These are phyloP conservation scores for Cryptosporidium ryanae DNA, from an alignment of 169 alveolate genomes.

Conservation along the genomic window DNA sequence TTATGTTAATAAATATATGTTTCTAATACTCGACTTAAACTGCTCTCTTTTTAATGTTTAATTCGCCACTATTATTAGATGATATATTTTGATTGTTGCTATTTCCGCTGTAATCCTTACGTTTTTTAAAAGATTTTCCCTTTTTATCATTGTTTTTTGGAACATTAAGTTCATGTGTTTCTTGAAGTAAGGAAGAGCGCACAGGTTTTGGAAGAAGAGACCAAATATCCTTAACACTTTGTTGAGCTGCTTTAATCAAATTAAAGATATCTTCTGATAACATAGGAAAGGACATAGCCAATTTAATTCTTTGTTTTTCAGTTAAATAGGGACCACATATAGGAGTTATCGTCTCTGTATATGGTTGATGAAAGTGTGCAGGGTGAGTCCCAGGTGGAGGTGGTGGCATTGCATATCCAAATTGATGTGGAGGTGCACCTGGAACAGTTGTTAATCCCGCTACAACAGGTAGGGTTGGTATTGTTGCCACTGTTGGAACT, in stretches of 20 bases:
- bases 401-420: constrained; percentile 38
- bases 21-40: too few relatives aligned
- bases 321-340: constrained; percentile 71
- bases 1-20: constrained; percentile 3
- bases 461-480: constrained; percentile 21
- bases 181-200: constrained; percentile 56
- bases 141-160: constrained; percentile 8
- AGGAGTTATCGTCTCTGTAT: constrained; percentile 38
- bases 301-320: constrained; percentile 49
- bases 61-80: constrained; percentile 15
- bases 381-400: constrained; percentile 24
- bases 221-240: constrained; percentile 71
- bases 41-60: constrained; percentile 54
- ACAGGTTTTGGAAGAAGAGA: constrained; percentile 42
- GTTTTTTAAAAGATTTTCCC: constrained; percentile 22
- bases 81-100: constrained; percentile 9
- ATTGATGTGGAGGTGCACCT: constrained; percentile 28
- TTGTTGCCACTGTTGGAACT: constrained; percentile 19
- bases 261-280: constrained; percentile 58
- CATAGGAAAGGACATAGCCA: constrained; percentile 67
- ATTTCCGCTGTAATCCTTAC: constrained; percentile 36
- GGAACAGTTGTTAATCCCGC: constrained; percentile 30
- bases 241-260: constrained; percentile 58
- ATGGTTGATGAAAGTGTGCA: constrained; percentile 42
- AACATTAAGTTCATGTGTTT: constrained; percentile 19